phyloP scores from a whole-genome alignment of 2,329 filamentous ascomycete species.

The Colletotrichum zoysiae region DNA sequence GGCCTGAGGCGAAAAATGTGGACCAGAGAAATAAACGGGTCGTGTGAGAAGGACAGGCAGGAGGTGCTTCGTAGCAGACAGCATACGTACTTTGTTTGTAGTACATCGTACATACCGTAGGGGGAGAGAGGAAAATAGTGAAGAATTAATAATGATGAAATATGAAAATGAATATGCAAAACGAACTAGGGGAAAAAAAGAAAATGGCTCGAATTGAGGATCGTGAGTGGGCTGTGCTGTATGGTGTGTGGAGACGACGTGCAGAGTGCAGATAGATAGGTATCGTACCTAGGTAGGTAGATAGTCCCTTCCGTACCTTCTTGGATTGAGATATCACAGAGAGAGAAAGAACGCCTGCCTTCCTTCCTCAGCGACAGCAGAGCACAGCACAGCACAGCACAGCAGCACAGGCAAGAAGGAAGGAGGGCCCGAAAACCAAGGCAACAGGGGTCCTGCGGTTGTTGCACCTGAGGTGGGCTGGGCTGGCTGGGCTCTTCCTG shows the following conservation, averaged over 20 bases:
- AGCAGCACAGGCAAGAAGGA: conserved; percentile 3
- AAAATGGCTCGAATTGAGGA: background rate
- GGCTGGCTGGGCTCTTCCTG: background rate
- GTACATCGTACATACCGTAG: too few relatives aligned
- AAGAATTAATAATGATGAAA: background rate
- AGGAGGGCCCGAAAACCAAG: conserved; percentile 16
- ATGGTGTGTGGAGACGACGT: conserved; percentile 9
- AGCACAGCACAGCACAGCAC: background rate
- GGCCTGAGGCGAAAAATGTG: conserved; percentile 23
- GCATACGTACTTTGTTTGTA: too few relatives aligned
- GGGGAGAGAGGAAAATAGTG: too few relatives aligned
- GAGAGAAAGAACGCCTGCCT: background rate
- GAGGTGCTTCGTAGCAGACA: too few relatives aligned
- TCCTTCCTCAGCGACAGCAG: too few relatives aligned
- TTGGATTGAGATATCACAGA: background rate
- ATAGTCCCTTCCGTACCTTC: background rate
- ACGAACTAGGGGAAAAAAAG: background rate
- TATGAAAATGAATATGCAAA: background rate
- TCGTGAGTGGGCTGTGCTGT: background rate
- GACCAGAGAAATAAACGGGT: conserved; percentile 14
- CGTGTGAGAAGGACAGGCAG: background rate
- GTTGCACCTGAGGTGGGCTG: background rate
- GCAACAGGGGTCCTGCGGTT: conserved; percentile 30
- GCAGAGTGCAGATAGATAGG: too few relatives aligned
- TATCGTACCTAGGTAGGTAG: too few relatives aligned